Evolutionary conservation across 345 rosid genomes (phyloP).

Genomic region (Heritiera littoralis): DNA sequence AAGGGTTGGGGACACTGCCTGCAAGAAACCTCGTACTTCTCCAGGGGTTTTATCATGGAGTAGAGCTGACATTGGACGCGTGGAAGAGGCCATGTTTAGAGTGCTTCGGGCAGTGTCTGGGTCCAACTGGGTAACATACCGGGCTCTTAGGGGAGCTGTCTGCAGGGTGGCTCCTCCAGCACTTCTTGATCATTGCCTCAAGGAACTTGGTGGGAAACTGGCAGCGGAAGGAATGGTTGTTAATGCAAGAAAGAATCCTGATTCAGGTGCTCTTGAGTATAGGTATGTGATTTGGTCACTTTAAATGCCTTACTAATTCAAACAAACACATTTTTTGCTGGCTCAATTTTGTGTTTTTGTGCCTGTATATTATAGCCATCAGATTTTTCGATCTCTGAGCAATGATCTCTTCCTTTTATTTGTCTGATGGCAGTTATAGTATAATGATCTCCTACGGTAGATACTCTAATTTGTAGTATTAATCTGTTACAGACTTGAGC

Average conservation of each 20-base stretch:
- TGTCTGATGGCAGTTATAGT: neutral
- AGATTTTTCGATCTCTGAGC: neutral
- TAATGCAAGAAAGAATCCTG: slow-evolving; percentile 41
- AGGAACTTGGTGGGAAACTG: slow-evolving; percentile 49
- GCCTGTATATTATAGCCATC: neutral
- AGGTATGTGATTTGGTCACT: slow-evolving; percentile 38
- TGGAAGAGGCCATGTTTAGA: slow-evolving; percentile 58
- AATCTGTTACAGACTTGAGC: slow-evolving; percentile 54
- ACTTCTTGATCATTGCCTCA: slow-evolving; percentile 61
- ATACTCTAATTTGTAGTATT: neutral
- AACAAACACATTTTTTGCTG: neutral
- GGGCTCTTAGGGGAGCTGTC: slow-evolving; percentile 61
- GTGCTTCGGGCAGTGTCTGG: slow-evolving; percentile 63
- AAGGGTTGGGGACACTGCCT: slow-evolving; percentile 29
- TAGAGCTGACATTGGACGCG: slow-evolving; percentile 44
- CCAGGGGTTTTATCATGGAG: slow-evolving; percentile 42
- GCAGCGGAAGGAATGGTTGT: slow-evolving; percentile 51
- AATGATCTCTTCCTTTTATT: neutral
- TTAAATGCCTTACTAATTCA: neutral
- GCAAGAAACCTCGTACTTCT: slow-evolving; percentile 26
- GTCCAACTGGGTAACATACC: slow-evolving; percentile 62
- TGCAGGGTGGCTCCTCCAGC: slow-evolving; percentile 52
- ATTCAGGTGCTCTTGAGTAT: slow-evolving; percentile 54
- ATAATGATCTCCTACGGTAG: neutral
- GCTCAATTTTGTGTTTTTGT: neutral